Conservation (phyloP, 352 stramenopile species). For the Phytophthora sp. region DNA sequence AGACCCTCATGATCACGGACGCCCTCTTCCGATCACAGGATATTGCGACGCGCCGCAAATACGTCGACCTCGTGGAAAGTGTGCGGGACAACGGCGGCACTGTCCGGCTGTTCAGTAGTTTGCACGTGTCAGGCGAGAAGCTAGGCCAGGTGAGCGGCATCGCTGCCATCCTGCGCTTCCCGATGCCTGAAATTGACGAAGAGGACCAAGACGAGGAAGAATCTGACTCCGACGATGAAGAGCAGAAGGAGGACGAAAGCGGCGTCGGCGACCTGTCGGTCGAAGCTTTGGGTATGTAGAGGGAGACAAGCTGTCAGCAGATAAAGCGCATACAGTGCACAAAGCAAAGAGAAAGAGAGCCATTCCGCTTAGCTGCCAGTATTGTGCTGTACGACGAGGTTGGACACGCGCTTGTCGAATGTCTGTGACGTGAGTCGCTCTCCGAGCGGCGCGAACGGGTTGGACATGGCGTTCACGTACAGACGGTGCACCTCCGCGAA, state of each 20-base stretch:
- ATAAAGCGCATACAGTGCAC: conserved; percentile 15
- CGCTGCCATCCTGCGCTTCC: conserved; percentile 96
- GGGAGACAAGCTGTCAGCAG: background rate
- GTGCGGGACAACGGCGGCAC: conserved; percentile 91
- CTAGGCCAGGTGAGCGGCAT: conserved; percentile 95
- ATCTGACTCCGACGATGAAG: conserved; percentile 45
- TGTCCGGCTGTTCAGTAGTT: conserved; percentile 94
- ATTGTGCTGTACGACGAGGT: conserved; percentile 81
- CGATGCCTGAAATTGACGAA: conserved; percentile 96
- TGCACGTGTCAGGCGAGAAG: conserved; percentile 96
- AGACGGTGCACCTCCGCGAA: conserved; percentile 84
- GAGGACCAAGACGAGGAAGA: conserved; percentile 78
- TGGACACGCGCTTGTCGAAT: conserved; percentile 84
- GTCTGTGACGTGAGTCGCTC: conserved; percentile 80
- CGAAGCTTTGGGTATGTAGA: conserved; percentile 67
- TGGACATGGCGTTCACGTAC: conserved; percentile 89
- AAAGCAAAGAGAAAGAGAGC: conserved; percentile 1
- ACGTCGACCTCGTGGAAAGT: conserved; percentile 95
- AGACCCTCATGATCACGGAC: conserved; percentile 96
- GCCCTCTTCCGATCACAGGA: conserved; percentile 94
- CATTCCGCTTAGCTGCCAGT: conserved; percentile 31
- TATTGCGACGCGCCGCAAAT: conserved; percentile 89
- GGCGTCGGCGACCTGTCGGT: conserved; percentile 72
- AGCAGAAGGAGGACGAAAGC: conserved; percentile 47
- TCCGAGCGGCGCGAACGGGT: conserved; percentile 82